Evolutionary conservation across 257 asterid genomes (phyloP), one percentile per base, ranked within the genome.

Genomic region (Solanum etuberosum): DNA sequence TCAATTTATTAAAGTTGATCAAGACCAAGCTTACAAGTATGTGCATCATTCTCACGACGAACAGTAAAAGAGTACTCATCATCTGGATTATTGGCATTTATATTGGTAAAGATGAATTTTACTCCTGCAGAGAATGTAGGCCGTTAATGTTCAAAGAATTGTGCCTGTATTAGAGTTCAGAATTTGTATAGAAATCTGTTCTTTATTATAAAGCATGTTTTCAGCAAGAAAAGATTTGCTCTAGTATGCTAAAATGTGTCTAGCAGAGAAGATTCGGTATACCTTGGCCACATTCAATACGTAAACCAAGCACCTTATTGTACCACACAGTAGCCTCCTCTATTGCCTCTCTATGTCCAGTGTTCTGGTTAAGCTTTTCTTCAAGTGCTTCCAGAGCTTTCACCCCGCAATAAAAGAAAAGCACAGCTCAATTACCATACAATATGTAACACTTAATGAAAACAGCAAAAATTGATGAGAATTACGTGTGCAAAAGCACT

Each of bases 251-350:
- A 70, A 84, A 87, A 38, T 5, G 88, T 65, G 37, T 40, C 83
- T 14, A 77, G 37, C 37, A 40, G 57, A 76, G 34, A 40, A 77
- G 61, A 77, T 42, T 77, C 8, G 1, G 83, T 92, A 38, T 88
- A 97, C 99, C 99, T 87, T 86, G 94, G 86, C 98, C 97, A 85
- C 95, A 90, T 91, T 97, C 99, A 67, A 95, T 90, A 88, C 92
- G 96, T 87, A 95, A 95, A 83, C 98, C 99, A 84, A 97, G 99
- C 86, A 92, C 93, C 90, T 85, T 93, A 88, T 93, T 93, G 88
- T 95, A 97, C 99, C 99, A 97, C 68, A 93, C 92, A 57, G 93
- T 92, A 67, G 96, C 99, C 89, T 94, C 99, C 87, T 97, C 95
- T 83, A 90, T 90, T 88, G 94, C 98, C 83, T 92, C 92, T 51